These are phyloP conservation scores for Pseudocercospora fuligena DNA, from an alignment of 2,329 filamentous ascomycete genomes.

Conservation along the genomic window DNA sequence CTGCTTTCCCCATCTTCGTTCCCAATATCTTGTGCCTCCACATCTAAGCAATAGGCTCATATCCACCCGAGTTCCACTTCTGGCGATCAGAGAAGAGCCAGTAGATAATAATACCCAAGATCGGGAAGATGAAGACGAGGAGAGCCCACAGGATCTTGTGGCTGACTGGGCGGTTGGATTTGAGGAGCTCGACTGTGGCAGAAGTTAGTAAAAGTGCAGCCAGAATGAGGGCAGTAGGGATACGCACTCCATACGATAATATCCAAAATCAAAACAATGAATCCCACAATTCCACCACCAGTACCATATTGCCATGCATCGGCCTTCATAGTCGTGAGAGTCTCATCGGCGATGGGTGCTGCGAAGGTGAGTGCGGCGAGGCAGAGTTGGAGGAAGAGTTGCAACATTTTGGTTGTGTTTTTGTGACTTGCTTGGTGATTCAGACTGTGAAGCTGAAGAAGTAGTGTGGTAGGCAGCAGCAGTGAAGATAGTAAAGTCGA, in stretches of 20 bases:
- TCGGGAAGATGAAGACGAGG: conserved; percentile 67
- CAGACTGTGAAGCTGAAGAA: neutral
- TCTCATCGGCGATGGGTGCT: conserved; percentile 42
- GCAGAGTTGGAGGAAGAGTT: conserved; percentile 59
- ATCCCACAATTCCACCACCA: conserved; percentile 65
- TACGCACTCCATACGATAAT: conserved; percentile 66
- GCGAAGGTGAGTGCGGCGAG: conserved; percentile 57
- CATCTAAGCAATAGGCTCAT: conserved; percentile 54
- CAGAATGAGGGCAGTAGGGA: neutral
- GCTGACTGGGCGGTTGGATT: conserved; percentile 63
- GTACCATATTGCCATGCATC: conserved; percentile 63
- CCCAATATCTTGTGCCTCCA: neutral
- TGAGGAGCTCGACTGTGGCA: conserved; percentile 64
- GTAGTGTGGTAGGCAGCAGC: conserved; percentile 1
- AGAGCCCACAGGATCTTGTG: conserved; percentile 68
- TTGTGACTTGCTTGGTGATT: neutral
- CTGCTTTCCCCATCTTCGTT: too few relatives aligned
- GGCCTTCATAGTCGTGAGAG: conserved; percentile 49
- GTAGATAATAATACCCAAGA: conserved; percentile 66
- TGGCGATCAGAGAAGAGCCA: conserved; percentile 67
- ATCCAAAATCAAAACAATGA: conserved; percentile 66
- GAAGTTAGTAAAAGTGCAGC: conserved; percentile 21
- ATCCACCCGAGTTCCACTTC: conserved; percentile 60
- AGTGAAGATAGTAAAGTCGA: neutral
- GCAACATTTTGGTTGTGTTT: conserved; percentile 35